These are phyloP conservation scores for Sordariomycetes sp. DNA, from an alignment of 2,329 filamentous ascomycete species.

Conservation along the genomic window DNA sequence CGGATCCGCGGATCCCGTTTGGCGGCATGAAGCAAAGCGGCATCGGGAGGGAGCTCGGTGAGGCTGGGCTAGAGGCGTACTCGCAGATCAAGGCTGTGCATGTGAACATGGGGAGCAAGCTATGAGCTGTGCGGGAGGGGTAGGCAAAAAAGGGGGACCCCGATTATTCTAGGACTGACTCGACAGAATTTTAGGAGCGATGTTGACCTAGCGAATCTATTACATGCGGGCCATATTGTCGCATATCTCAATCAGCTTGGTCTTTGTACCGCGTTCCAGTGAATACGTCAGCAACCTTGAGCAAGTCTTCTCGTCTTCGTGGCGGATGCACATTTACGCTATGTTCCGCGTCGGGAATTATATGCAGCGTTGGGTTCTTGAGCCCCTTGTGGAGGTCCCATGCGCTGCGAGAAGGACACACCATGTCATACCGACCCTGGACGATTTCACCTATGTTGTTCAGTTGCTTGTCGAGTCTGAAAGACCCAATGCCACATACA, in stretches of 20 bases:
- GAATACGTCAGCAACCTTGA: background rate
- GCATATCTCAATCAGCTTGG: conserved; percentile 3
- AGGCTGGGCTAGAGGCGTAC: conserved; percentile 11
- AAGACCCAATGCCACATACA: background rate
- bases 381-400: background rate
- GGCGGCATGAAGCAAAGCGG: conserved; percentile 50
- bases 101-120: conserved; percentile 3
- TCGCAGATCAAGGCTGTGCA: conserved; percentile 6
- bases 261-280: background rate
- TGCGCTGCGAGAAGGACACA: conserved; percentile 1
- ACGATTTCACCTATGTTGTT: background rate
- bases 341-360: conserved; percentile 1
- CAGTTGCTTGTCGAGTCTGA: background rate
- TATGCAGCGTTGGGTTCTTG: background rate
- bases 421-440: conserved; percentile 2
- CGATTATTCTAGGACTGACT: too few relatives aligned
- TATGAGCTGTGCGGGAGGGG: too few relatives aligned
- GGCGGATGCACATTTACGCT: background rate
- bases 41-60: conserved; percentile 31
- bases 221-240: background rate
- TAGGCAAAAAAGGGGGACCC: too few relatives aligned
- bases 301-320: background rate
- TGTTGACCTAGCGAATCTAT: too few relatives aligned
- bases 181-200: too few relatives aligned
- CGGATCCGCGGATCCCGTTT: conserved; percentile 12